phyloP scores from a whole-genome alignment of 345 rosid species.

The Aquilaria yunnanensis region DNA sequence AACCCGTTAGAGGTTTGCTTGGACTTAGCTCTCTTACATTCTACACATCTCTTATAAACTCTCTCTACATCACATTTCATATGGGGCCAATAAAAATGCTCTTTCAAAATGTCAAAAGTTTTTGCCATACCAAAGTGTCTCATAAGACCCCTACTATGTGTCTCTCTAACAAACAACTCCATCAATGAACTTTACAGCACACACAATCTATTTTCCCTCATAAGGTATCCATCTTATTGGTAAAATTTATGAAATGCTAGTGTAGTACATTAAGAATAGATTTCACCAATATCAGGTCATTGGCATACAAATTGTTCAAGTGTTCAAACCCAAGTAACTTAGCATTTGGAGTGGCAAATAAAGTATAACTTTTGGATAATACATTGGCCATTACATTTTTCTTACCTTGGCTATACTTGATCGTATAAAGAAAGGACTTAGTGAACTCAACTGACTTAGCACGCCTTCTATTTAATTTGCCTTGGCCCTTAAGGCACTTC shows the following conservation, averaged over 20 bases:
- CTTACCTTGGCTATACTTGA: not conserved
- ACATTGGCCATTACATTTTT: constrained; percentile 2
- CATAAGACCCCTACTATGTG: not conserved
- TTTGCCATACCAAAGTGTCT: not conserved
- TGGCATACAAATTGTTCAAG: not conserved
- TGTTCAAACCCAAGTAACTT: not conserved
- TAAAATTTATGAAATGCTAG: not conserved
- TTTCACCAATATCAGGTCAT: not conserved
- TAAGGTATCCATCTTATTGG: not conserved
- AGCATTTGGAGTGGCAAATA: not conserved
- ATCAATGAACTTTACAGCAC: not conserved
- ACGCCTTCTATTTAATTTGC: not conserved
- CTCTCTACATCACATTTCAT: not conserved
- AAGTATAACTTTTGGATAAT: not conserved
- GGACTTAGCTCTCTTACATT: not conserved
- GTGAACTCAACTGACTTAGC: not conserved
- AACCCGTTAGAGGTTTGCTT: not conserved
- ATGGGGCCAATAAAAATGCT: not conserved
- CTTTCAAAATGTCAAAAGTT: not conserved
- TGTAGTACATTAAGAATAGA: too few species aligned
- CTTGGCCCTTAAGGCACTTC: not conserved
- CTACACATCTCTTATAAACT: not conserved
- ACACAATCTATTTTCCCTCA: not conserved
- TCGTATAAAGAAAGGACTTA: not conserved
- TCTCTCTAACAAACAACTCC: not conserved